Evolutionary conservation across 345 rosid genomes (phyloP).

Genomic region (Eucalyptus fibrosa): DNA sequence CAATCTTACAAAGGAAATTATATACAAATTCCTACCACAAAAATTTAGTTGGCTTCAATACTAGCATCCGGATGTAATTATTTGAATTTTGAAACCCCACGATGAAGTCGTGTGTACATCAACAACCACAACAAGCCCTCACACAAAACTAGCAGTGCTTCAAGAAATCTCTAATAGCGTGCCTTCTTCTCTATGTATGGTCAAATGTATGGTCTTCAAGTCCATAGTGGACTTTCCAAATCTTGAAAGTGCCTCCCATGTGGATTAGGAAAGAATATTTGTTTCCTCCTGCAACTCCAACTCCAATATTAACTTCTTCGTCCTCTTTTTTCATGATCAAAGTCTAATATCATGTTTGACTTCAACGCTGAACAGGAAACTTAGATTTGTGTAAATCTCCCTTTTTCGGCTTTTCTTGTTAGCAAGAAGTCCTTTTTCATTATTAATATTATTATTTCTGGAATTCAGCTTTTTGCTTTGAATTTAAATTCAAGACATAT

Average conservation of each 20-base stretch:
- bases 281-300: background rate
- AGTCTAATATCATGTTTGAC: background rate
- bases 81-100: background rate
- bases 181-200: background rate
- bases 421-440: background rate
- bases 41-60: background rate
- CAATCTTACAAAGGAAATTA: too few relatives aligned
- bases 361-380: background rate
- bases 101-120: too few relatives aligned
- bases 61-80: too few relatives aligned
- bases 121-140: background rate
- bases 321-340: background rate
- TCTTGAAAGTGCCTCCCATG: background rate
- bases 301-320: background rate
- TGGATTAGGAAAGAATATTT: background rate
- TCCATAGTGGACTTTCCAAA: background rate
- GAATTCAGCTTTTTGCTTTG: too few relatives aligned
- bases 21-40: fast-evolving
- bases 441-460: too few relatives aligned
- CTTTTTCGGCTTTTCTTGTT: background rate
- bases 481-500: too few relatives aligned
- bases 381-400: background rate
- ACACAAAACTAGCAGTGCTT: background rate
- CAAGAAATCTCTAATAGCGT: background rate
- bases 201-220: background rate